These are phyloP conservation scores for Ustilago tritici DNA, from an alignment of 1,284 basidiomycete genomes.

Conservation along the genomic window DNA sequence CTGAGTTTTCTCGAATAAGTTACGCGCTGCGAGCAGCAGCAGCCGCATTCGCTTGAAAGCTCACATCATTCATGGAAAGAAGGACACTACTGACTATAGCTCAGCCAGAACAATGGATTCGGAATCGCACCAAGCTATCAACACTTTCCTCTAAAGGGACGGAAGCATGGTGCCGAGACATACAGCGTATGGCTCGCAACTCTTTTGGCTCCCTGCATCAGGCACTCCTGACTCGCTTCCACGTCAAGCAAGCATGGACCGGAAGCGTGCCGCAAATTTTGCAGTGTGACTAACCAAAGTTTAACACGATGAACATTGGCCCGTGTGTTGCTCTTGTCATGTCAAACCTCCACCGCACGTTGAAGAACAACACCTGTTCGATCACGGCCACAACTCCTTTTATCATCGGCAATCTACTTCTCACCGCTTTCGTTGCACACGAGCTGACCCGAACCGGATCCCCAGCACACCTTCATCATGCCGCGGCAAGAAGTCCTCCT, in stretches of 20 bases:
- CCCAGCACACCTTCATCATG: constrained; percentile 12
- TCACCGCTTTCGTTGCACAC: background rate
- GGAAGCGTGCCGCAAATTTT: constrained; percentile 7
- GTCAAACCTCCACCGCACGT: constrained; percentile 13
- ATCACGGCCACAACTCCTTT: background rate
- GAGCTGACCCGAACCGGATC: background rate
- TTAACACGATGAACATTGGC: constrained; percentile 12
- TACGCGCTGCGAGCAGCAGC: background rate
- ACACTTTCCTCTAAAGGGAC: background rate
- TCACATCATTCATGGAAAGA: background rate
- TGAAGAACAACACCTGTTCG: constrained; percentile 6
- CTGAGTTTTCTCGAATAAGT: too few species aligned
- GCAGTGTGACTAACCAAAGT: background rate
- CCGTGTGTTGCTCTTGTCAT: background rate
- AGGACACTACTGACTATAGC: background rate
- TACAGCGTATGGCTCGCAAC: background rate
- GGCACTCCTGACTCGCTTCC: constrained; percentile 8
- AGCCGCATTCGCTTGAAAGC: background rate
- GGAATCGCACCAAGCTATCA: too few species aligned
- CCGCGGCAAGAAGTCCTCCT: constrained; percentile 39
- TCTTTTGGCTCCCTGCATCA: constrained; percentile 23
- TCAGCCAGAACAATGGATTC: background rate
- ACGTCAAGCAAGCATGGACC: background rate
- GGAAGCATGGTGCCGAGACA: constrained; percentile 4
- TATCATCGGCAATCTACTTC: background rate